Evolutionary conservation across 2,329 filamentous ascomycete species (phyloP), one percentile per base, ranked within the genome.

Genomic region (Penicillium vulpinum): DNA sequence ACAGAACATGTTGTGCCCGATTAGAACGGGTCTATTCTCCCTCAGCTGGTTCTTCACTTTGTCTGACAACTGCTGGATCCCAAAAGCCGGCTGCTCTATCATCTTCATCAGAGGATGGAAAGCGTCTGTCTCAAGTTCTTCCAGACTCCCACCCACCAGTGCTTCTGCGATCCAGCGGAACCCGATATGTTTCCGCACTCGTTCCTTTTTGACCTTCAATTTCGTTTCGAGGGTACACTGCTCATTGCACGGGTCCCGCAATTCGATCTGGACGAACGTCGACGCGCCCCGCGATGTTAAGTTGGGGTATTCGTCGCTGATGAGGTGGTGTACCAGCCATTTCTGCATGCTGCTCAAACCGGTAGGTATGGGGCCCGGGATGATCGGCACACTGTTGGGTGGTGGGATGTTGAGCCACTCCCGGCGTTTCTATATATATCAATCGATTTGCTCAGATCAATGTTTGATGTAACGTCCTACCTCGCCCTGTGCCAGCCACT

Each of bases 1-100:
- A 1, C 81, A 81, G 67, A 88, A 85, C 63, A 85, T 78, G 62
- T 88, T 88, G 70, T 88, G 85, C 1, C 85, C 85, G 2, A 88
- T 81, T 2, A 88, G 63, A 1, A 85, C 75, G 2, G 80, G 78
- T 15, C 78, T 76, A 21, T 76, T 79, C 21, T 71, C 67, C 41
- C 75, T 76, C 13, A 87, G 66, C 5, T 73, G 69, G 5, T 70
- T 63, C 51, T 78, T 73, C 40, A 79, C 51, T 5, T 66, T 52
- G 2, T 69, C 54, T n/a, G 71, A 62, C 38, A 73, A 68, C 8
- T 69, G 62, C 16, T 68, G 56, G 5, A 70, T 41, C 2, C 67
- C 61, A 26, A 57, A 50, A 21, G 65, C 56, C 11, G 64, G 59
- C 5, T 67, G 54, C 13, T 64, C 48, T 8, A 54, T 56, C 38